phyloP scores from a whole-genome alignment of 2,329 filamentous ascomycete species.

The Periconia sp. region DNA sequence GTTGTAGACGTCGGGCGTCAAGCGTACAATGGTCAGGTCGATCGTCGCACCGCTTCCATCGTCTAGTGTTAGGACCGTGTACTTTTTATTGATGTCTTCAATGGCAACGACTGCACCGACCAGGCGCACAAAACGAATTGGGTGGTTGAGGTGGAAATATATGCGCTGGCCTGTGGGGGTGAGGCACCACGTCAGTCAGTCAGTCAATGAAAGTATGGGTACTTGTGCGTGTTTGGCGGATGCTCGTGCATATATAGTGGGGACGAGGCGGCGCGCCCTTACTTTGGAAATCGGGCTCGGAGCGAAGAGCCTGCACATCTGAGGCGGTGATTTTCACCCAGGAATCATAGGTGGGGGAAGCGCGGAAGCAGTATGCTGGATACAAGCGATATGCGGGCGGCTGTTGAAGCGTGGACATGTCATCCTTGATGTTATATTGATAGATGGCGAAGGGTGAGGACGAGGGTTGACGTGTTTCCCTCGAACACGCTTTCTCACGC shows the following conservation, averaged over 20 bases:
- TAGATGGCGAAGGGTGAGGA: constrained; percentile 2
- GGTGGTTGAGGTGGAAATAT: constrained; percentile 59
- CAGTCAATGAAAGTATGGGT: background rate
- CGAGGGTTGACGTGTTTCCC: constrained; percentile 19
- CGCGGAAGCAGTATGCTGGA: constrained; percentile 61
- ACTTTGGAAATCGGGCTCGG: constrained; percentile 56
- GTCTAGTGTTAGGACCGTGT: constrained; percentile 57
- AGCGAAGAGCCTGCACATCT: constrained; percentile 57
- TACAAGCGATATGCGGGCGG: constrained; percentile 45
- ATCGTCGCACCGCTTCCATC: constrained; percentile 63
- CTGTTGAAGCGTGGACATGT: constrained; percentile 35
- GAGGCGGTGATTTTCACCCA: constrained; percentile 64
- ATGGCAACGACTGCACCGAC: constrained; percentile 50
- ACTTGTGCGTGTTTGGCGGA: background rate
- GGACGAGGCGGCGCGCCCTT: constrained; percentile 8
- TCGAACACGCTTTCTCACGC: constrained; percentile 9
- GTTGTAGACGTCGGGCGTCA: constrained; percentile 26
- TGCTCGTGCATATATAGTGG: background rate
- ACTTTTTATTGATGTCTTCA: constrained; percentile 42
- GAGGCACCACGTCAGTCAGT: background rate
- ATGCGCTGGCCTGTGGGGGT: constrained; percentile 52
- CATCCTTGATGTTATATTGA: constrained; percentile 26
- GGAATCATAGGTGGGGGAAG: constrained; percentile 62
- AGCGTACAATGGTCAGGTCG: constrained; percentile 55
- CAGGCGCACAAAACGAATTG: constrained; percentile 51